Conservation (phyloP, 306 rosid species). For the Echinosophora koreensis region DNA sequence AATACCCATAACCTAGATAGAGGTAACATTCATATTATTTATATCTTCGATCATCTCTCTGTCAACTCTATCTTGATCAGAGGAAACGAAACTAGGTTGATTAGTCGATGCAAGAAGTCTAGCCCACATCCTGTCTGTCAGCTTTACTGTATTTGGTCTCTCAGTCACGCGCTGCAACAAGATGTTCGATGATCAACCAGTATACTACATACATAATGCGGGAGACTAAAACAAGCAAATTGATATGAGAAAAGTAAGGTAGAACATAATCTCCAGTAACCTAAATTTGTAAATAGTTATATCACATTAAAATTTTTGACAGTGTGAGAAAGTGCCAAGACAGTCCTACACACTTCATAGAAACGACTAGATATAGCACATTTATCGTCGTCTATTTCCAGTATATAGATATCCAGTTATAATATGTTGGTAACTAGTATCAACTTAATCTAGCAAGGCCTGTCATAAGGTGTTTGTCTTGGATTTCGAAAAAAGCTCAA, state of each 20-base stretch:
- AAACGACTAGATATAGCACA: neutral
- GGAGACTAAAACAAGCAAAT: neutral
- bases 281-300: neutral
- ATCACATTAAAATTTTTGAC: neutral
- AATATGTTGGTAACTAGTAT: neutral
- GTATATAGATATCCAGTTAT: neutral
- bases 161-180: conserved; percentile 88
- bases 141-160: conserved; percentile 64
- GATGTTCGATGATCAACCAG: conserved; percentile 30
- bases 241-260: neutral
- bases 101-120: conserved; percentile 94
- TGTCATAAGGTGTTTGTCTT: neutral
- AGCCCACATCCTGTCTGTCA: conserved; percentile 94
- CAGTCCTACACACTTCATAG: neutral
- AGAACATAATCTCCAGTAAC: conserved; percentile 1
- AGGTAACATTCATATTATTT: conserved; percentile 41
- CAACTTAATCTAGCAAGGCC: neutral
- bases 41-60: conserved; percentile 43
- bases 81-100: conserved; percentile 79
- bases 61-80: conserved; percentile 49
- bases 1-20: conserved; percentile 41
- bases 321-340: neutral
- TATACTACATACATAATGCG: conserved; percentile 9
- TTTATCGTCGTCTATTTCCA: neutral
- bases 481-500: neutral